Conservation (phyloP, 2,329 filamentous ascomycete genomes). For the Orbilia quercus region DNA sequence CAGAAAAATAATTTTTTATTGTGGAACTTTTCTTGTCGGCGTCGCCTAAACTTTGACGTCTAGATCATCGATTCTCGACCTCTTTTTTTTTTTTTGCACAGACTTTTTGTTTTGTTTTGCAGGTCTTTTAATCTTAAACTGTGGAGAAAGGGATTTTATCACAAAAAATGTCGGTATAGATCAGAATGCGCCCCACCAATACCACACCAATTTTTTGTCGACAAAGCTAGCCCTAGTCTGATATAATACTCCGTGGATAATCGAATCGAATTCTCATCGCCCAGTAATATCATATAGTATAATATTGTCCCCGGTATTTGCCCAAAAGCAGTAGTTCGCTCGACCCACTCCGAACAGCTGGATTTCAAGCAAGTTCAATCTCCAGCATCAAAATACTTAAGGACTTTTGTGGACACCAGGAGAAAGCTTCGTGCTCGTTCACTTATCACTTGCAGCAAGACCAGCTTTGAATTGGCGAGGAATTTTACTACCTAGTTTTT, state of each 20-base stretch:
- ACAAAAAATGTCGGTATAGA: slow-evolving; percentile 7
- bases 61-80: not conserved
- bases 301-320: no score
- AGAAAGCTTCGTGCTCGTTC: slow-evolving; percentile 5
- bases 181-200: not conserved
- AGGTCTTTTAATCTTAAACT: slow-evolving; percentile 29
- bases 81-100: not conserved
- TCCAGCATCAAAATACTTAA: no score
- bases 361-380: slow-evolving; percentile 4
- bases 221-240: not conserved
- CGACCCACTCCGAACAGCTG: not conserved
- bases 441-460: not conserved
- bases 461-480: no score
- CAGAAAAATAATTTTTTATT: not conserved
- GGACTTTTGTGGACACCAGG: not conserved
- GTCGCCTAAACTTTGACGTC: slow-evolving; percentile 9
- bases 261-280: no score
- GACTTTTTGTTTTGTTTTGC: not conserved
- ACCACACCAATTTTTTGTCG: not conserved
- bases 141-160: slow-evolving; percentile 25
- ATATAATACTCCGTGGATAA: no score
- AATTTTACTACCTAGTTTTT: no score
- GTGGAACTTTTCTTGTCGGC: not conserved
- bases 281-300: no score
- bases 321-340: no score